Conservation (phyloP, 2,329 filamentous ascomycete genomes). For the Talaromyces albobiverticillius region DNA sequence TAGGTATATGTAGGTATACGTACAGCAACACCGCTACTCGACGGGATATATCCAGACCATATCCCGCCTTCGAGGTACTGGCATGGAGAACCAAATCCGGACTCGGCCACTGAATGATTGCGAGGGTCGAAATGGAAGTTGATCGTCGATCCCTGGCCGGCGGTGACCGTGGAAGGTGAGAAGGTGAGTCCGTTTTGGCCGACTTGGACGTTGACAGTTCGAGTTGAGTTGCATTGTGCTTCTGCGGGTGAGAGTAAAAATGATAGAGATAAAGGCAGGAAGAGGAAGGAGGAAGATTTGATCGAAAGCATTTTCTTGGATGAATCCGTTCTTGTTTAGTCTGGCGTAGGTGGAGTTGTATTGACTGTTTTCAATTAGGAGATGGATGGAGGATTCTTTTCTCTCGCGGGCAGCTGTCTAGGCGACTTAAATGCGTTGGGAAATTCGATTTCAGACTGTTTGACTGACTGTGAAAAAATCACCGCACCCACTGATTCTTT, state of each 20-base stretch:
- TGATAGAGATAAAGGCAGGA: no score
- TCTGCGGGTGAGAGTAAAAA: background rate
- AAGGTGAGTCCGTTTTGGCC: conserved; percentile 31
- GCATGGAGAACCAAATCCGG: conserved; percentile 60
- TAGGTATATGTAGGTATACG: background rate
- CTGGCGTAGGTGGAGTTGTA: no score
- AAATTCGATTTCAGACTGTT: no score
- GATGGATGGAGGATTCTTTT: no score
- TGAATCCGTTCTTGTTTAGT: background rate
- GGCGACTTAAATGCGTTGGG: background rate
- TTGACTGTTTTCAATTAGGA: no score
- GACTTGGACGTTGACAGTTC: conserved; percentile 28
- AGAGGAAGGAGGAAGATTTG: background rate
- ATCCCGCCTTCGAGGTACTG: conserved; percentile 47
- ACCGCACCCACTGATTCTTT: no score
- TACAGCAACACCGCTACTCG: conserved; percentile 1
- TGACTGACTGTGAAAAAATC: background rate
- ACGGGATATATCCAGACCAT: conserved; percentile 20
- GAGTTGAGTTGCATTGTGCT: background rate
- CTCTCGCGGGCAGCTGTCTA: background rate
- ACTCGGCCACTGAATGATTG: conserved; percentile 63
- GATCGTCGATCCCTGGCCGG: conserved; percentile 30
- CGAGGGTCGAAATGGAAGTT: conserved; percentile 62
- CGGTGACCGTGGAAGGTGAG: conserved; percentile 26
- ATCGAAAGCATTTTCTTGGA: background rate